Evolutionary conservation across 805 yeast genomes (phyloP), one percentile per base, ranked within the genome.

Genomic region (Sugiyamaella smithiae): DNA sequence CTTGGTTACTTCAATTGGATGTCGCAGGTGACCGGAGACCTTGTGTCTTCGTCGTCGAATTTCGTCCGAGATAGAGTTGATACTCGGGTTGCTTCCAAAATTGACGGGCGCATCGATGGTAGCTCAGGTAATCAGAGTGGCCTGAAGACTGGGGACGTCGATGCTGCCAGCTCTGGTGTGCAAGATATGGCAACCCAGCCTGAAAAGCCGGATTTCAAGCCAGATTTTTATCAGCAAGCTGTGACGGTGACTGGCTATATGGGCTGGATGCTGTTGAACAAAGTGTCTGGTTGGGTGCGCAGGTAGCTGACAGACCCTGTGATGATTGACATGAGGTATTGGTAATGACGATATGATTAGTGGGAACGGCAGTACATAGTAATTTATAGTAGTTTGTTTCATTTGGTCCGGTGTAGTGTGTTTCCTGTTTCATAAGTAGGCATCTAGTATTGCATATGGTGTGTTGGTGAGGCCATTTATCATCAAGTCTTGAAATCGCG

Each of bases 181-280:
- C 5, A 17, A 28, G 41, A 29, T 8, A 19, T 14, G 4, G n/a
- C 37, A 11, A 19, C 17, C 4, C 46, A 31, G n/a, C 9, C 14
- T n/a, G 23, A 26, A 7, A 22, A 25, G 22, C 23, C 33, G 14
- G 41, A 22, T 19, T 14, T 26, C 19, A 38, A 31, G 25, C 49
- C 51, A 3, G 54, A 54, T 29, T 46, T 54, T 16, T 56, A 54
- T 42, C 58, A 56, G 25, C 56, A 52, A 32, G 54, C 45, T 12
- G 51, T 48, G n/a, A 47, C 52, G 6, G 58, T 52, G 2, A 49
- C 57, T 5, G 58, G 59, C 4, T 56, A 56, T 31, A 36, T 54
- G 45, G 58, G 59, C 4, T 54, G 57, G 58, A 42, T 40, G 45
- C 37, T 56, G 5, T 31, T 52, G 40, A 46, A 38, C 44, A 42